Evolutionary conservation across 2,329 filamentous ascomycete genomes (phyloP).

Genomic region (Penicillium sp.): DNA sequence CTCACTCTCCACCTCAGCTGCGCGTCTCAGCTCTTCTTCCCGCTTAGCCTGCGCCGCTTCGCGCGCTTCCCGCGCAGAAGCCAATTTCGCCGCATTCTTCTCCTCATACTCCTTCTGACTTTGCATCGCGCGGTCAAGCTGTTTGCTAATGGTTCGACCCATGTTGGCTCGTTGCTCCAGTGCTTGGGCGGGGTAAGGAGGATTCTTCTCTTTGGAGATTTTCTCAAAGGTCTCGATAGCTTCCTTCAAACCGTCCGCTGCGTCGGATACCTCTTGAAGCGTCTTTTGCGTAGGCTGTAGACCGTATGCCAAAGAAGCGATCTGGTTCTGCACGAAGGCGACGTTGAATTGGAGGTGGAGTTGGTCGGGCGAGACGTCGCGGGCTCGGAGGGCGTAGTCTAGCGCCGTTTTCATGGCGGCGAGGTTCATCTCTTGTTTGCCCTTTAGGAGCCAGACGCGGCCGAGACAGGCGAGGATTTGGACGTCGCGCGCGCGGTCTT

Average conservation of each 20-base stretch:
- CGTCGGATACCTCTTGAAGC: constrained; percentile 78
- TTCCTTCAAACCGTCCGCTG: constrained; percentile 77
- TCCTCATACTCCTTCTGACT: constrained; percentile 90
- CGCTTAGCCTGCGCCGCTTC: constrained; percentile 78
- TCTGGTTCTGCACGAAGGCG: constrained; percentile 94
- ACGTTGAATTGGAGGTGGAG: constrained; percentile 97
- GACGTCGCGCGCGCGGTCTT: constrained; percentile 77
- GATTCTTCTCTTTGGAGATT: constrained; percentile 64
- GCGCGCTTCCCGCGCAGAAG: constrained; percentile 76
- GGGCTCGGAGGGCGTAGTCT: constrained; percentile 68
- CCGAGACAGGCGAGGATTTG: constrained; percentile 84
- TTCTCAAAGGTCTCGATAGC: constrained; percentile 73
- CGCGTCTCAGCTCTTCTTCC: constrained; percentile 73
- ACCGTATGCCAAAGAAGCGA: constrained; percentile 78
- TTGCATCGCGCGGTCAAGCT: constrained; percentile 82
- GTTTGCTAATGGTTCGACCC: constrained; percentile 92
- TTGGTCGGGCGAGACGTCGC: constrained; percentile 78
- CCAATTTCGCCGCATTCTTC: constrained; percentile 85
- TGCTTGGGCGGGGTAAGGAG: constrained; percentile 88
- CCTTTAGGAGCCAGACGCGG: constrained; percentile 83
- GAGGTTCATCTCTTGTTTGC: constrained; percentile 68
- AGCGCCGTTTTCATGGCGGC: constrained; percentile 67
- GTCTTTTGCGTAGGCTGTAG: constrained; percentile 77
- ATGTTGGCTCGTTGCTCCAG: constrained; percentile 96
- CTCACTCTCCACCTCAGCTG: constrained; percentile 72